phyloP scores from a whole-genome alignment of 345 rosid genomes.

The Sonneratia alba region DNA sequence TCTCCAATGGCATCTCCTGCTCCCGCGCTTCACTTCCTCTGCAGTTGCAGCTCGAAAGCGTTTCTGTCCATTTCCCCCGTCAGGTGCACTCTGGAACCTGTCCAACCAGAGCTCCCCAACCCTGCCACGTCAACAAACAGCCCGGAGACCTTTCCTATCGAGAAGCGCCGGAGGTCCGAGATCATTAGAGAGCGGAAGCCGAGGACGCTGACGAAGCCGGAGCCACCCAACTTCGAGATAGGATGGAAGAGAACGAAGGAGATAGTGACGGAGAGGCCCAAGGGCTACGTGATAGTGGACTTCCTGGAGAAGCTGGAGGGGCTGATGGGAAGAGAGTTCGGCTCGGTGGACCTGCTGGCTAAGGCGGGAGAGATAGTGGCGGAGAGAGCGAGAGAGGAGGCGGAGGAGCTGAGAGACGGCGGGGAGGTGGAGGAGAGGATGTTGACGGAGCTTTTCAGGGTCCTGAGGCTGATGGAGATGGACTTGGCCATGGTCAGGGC shows the following conservation, averaged over 20 bases:
- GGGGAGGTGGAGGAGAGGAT: constrained; percentile 75
- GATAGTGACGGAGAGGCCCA: constrained; percentile 62
- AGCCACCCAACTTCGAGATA: constrained; percentile 73
- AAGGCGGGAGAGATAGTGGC: constrained; percentile 79
- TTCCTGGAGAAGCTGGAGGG: constrained; percentile 64
- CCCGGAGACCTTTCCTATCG: constrained; percentile 56
- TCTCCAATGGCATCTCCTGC: constrained; percentile 8
- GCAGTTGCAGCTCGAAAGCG: background rate
- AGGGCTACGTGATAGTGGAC: constrained; percentile 73
- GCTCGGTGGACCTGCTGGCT: constrained; percentile 63
- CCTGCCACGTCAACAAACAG: constrained; percentile 44
- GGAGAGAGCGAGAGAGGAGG: constrained; percentile 87
- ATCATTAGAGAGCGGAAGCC: constrained; percentile 29
- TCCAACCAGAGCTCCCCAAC: constrained; percentile 11
- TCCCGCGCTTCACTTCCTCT: background rate
- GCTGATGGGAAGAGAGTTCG: constrained; percentile 66
- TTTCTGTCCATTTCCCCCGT: background rate
- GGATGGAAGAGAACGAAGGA: constrained; percentile 80
- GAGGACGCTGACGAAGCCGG: constrained; percentile 39
- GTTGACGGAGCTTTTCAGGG: constrained; percentile 85
- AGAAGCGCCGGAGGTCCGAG: constrained; percentile 59
- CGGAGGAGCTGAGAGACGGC: constrained; percentile 66
- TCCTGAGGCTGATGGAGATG: constrained; percentile 91
- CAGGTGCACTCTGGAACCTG: constrained; percentile 6
- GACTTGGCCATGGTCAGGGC: constrained; percentile 93